Conservation (phyloP, 139 green algal genomes). For the Closterium sp. region DNA sequence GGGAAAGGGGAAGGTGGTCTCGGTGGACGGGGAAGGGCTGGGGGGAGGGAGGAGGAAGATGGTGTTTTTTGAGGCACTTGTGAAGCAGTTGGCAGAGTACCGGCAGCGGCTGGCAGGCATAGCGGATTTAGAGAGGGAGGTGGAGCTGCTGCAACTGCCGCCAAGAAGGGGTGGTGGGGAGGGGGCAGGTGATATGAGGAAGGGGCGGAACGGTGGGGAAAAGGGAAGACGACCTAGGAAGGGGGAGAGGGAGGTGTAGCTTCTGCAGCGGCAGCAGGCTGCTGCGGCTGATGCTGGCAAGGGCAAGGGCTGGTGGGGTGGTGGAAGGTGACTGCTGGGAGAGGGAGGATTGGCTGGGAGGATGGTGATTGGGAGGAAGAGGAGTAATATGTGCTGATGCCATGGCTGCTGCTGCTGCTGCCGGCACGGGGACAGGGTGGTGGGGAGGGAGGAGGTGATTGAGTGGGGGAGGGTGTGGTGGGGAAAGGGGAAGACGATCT, state of each 20-base stretch:
- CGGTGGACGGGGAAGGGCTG: not conserved
- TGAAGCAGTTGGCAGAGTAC: too few species aligned
- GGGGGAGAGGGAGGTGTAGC: conserved; percentile 28
- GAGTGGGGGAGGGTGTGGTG: not conserved
- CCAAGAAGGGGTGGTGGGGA: conserved; percentile 6
- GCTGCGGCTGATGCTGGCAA: conserved; percentile 12
- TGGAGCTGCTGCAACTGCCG: conserved; percentile 50
- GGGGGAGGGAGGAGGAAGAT: conserved; percentile 7
- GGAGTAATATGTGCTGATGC: conserved; percentile 16
- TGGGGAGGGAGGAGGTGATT: not conserved
- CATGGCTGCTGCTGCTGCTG: conserved; percentile 26
- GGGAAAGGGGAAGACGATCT: not conserved
- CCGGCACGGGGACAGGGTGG: conserved; percentile 1
- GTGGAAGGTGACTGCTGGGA: not conserved
- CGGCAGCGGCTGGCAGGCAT: conserved; percentile 30
- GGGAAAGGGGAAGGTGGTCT: conserved; percentile 24
- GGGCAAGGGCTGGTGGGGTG: not conserved
- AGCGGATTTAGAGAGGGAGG: conserved; percentile 37
- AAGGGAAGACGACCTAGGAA: not conserved
- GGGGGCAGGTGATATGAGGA: not conserved
- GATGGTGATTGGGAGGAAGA: conserved; percentile 40
- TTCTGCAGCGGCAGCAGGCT: conserved; percentile 29
- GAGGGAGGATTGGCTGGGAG: conserved; percentile 29
- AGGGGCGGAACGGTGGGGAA: not conserved
- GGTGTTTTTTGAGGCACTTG: conserved; percentile 44